Evolutionary conservation across 2,329 filamentous ascomycete genomes (phyloP), one percentile per base, ranked within the genome.

Genomic region (Lachnellula subtilissima): DNA sequence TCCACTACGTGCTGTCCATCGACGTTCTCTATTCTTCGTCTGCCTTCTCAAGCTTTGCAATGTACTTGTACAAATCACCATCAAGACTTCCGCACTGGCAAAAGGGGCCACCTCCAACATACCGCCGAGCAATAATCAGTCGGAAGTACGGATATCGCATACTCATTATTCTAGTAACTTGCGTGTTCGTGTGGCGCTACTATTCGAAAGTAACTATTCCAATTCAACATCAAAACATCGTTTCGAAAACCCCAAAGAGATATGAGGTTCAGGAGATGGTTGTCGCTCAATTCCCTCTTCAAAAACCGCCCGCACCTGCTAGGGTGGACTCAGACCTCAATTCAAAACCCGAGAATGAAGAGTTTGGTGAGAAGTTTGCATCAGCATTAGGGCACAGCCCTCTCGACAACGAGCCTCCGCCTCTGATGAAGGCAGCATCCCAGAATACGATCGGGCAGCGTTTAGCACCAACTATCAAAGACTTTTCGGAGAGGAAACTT

Each of bases 381-480:
- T 12, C 28, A 12, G 11, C 12, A 39, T 9, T 12, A 35, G 11
- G 23, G 22, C 25, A 25, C 3, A 39, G 39, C 15, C 15, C 39
- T n/a, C 15, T 50, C 15, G 32, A 40, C 11, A 42, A 51, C 32
- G 37, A 28, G 5, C 50, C 42, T 25, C 50, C 53, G 19, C 15
- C 25, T 22, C 39, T 56, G 22, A 53, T 59, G 5, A 35, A 22
- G 37, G 52, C 48, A 46, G 57, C 53, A 17, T 54, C 53, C 5
- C 52, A 59, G 17, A 56, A 56, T 17, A 17, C 56, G 14, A 54
- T 59, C 23, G 57, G 51, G 12, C 57, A 56, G 25, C 53, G 53
- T 36, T 53, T 53, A 14, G 36, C 23, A 14, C 49, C 54, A n/a
- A 45, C 49, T 2, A 36, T 42, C 5, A 54, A 55, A 40, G 36